phyloP scores from a whole-genome alignment of 768 basidiomycete genomes.

The Mycena capillaripes region DNA sequence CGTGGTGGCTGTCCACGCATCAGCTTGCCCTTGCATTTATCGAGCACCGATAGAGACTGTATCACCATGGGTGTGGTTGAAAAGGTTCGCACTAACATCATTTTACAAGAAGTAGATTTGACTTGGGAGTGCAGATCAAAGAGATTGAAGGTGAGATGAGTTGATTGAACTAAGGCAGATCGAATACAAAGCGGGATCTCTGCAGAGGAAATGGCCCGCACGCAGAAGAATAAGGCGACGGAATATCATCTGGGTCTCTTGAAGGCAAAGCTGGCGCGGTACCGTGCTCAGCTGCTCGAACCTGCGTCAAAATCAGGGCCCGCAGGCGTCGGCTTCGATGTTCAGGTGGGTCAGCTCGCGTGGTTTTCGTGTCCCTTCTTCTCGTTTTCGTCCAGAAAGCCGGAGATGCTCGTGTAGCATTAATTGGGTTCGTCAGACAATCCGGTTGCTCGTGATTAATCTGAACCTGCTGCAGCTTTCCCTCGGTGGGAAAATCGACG shows the following conservation, averaged over 20 bases:
- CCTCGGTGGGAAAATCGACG: conserved; percentile 97
- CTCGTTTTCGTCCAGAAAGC: conserved; percentile 54
- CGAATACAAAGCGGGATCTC: not conserved
- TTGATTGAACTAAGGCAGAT: not conserved
- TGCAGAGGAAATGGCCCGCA: conserved; percentile 97
- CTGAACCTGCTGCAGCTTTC: conserved; percentile 61
- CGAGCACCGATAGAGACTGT: too few species aligned
- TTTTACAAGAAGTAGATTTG: conserved; percentile 14
- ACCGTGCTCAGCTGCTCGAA: conserved; percentile 95
- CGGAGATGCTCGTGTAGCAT: conserved; percentile 91
- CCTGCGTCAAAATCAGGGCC: conserved; percentile 88
- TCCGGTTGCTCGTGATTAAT: not conserved
- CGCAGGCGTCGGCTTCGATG: conserved; percentile 89
- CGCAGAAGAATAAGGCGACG: conserved; percentile 98
- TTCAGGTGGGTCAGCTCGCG: conserved; percentile 64
- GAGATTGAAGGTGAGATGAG: conserved; percentile 88
- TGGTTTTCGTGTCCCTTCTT: not conserved
- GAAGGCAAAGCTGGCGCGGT: conserved; percentile 95
- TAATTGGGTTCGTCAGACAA: conserved; percentile 70
- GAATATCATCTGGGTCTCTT: conserved; percentile 95
- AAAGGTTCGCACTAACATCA: conserved; percentile 66
- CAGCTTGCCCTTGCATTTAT: too few species aligned
- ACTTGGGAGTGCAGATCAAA: conserved; percentile 76
- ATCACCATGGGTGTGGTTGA: conserved; percentile 91
- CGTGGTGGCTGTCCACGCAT: too few species aligned